These are phyloP conservation scores for Alternaria arbusti DNA, from an alignment of 2,329 filamentous ascomycete species.

Conservation along the genomic window DNA sequence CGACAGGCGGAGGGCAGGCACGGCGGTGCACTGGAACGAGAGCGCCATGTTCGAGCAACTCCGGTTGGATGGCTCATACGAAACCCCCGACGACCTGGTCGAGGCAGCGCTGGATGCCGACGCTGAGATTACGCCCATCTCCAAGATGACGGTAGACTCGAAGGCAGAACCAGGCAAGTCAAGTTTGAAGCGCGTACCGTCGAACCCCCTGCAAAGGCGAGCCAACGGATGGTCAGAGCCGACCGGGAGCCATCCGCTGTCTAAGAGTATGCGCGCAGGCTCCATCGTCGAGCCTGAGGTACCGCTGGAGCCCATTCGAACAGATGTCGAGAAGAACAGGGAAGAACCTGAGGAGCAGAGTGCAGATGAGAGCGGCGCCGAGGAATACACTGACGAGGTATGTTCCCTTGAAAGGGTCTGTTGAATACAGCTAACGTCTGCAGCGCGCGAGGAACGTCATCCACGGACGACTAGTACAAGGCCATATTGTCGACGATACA, in stretches of 20 bases:
- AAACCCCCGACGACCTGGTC: conserved; percentile 39
- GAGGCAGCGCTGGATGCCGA: conserved; percentile 43
- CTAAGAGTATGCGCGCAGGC: conserved; percentile 44
- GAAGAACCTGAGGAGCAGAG: conserved; percentile 25
- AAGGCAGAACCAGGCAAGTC: conserved; percentile 38
- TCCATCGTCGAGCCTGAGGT: conserved; percentile 44
- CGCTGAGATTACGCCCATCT: conserved; percentile 40
- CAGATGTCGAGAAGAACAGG: conserved; percentile 22
- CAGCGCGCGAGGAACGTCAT: conserved; percentile 84
- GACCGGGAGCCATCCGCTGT: conserved; percentile 38
- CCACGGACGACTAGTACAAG: conserved; percentile 87
- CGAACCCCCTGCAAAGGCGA: conserved; percentile 39
- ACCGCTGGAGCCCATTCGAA: conserved; percentile 33
- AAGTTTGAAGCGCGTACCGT: conserved; percentile 28
- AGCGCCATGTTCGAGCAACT: conserved; percentile 73
- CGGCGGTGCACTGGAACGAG: conserved; percentile 67
- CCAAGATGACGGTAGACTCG: conserved; percentile 32
- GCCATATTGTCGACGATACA: conserved; percentile 94
- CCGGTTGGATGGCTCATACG: conserved; percentile 51
- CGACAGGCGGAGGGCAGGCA: conserved; percentile 61
- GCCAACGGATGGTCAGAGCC: conserved; percentile 35
- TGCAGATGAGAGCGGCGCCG: conserved; percentile 31
- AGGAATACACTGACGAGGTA: conserved; percentile 71
- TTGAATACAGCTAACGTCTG: conserved; percentile 16
- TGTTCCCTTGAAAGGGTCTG: background rate